These are phyloP conservation scores for Fraxinus sp. DNA, from an alignment of 305 asterid species.

Conservation along the genomic window DNA sequence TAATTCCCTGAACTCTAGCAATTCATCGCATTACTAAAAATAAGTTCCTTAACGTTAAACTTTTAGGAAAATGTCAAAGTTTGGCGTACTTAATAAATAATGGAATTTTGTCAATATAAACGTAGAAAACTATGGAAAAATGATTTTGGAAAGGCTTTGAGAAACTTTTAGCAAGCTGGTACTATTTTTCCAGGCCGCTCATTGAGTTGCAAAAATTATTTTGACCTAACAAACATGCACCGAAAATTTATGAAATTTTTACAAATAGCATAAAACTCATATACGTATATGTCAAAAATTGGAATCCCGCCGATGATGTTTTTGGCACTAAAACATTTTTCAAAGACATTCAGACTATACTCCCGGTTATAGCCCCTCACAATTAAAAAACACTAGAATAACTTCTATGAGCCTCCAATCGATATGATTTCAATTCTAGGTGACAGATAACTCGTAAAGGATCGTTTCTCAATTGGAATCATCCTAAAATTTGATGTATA, in stretches of 20 bases:
- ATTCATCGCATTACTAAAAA: neutral
- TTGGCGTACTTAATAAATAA: neutral
- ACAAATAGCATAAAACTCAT: neutral
- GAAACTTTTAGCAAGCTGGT: neutral
- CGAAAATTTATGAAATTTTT: neutral
- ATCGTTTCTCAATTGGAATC: neutral
- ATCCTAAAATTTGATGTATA: neutral
- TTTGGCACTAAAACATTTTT: neutral
- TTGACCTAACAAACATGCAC: neutral
- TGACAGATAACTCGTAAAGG: neutral
- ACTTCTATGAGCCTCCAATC: neutral
- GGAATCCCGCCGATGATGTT: neutral
- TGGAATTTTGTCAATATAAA: neutral
- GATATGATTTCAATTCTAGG: neutral
- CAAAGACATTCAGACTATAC: neutral
- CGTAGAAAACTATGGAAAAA: neutral
- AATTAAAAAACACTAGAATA: neutral
- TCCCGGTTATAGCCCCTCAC: neutral
- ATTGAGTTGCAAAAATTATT: neutral
- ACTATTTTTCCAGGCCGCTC: neutral
- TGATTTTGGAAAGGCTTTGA: neutral
- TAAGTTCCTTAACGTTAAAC: neutral
- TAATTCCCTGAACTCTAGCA: neutral
- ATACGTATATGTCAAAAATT: neutral
- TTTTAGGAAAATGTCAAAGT: neutral